Conservation (phyloP, 75 land plant species). For the Cunninghamia lanceolata region DNA sequence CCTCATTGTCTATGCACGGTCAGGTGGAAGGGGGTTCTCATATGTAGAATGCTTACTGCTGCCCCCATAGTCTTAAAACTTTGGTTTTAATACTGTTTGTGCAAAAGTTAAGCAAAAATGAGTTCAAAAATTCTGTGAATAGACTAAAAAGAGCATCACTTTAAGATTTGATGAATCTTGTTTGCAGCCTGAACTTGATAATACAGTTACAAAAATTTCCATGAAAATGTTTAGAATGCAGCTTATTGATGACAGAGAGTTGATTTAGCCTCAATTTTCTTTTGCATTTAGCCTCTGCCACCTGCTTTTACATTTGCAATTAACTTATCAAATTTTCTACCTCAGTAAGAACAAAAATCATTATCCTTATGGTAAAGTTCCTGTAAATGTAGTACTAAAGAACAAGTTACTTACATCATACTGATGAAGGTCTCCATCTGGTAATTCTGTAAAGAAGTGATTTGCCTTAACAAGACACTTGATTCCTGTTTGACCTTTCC, state of each 20-base stretch:
- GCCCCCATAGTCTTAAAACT: too few species aligned
- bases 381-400: background rate
- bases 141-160: too few species aligned
- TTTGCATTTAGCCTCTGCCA: background rate
- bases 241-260: too few species aligned
- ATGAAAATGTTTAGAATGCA: background rate
- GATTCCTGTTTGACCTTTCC: conserved; percentile 33
- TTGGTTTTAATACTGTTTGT: too few species aligned
- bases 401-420: conserved; percentile 40
- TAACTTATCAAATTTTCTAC: background rate
- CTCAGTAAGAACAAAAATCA: background rate
- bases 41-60: too few species aligned
- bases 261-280: too few species aligned
- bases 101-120: too few species aligned
- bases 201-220: background rate
- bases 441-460: conserved; percentile 57
- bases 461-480: conserved; percentile 51
- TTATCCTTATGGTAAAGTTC: background rate
- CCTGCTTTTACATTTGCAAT: background rate
- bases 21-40: too few species aligned
- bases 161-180: too few species aligned
- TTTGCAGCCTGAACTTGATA: background rate
- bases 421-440: conserved; percentile 55
- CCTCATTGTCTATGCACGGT: too few species aligned
- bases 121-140: too few species aligned